A percentile compares a stretch with the other conserved stretches of the same genome.
phyloP scores from a whole-genome alignment of 345 rosid genomes.

The Linum tenue region DNA sequence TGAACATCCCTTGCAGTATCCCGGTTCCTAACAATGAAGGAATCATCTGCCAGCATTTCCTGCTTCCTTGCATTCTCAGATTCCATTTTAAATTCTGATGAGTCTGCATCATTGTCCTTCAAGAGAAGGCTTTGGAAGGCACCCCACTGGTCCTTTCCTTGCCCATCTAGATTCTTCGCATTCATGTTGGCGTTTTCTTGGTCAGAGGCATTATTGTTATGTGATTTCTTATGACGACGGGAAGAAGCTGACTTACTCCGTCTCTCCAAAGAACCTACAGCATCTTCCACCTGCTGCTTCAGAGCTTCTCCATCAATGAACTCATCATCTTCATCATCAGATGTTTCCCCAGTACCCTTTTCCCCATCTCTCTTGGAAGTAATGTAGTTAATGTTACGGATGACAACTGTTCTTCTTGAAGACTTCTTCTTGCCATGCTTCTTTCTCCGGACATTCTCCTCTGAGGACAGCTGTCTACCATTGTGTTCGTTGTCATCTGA shows the following conservation, averaged over 20 bases:
- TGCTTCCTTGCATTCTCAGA: slow-evolving; percentile 38
- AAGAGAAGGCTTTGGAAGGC: slow-evolving; percentile 79
- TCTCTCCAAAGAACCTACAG: slow-evolving; percentile 66
- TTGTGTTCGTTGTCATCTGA: slow-evolving; percentile 25
- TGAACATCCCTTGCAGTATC: slow-evolving; percentile 30
- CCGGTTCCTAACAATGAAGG: slow-evolving; percentile 38
- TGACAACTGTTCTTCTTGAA: slow-evolving; percentile 70
- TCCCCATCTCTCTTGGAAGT: slow-evolving; percentile 72
- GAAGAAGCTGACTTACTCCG: slow-evolving; percentile 43
- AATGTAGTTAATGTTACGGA: slow-evolving; percentile 90
- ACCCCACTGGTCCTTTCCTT: slow-evolving; percentile 59
- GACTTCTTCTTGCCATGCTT: slow-evolving; percentile 52
- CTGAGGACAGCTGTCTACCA: slow-evolving; percentile 19
- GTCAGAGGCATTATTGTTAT: slow-evolving; percentile 23
- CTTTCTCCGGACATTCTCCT: slow-evolving; percentile 29
- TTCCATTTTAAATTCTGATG: slow-evolving; percentile 30
- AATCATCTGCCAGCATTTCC: slow-evolving; percentile 41
- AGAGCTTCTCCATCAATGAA: slow-evolving; percentile 56
- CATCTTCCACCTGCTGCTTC: slow-evolving; percentile 78
- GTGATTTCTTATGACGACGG: slow-evolving; percentile 40
- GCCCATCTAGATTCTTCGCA: slow-evolving; percentile 27
- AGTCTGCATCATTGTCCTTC: slow-evolving; percentile 42
- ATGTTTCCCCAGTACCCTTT: slow-evolving; percentile 45
- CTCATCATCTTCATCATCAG: slow-evolving; percentile 41
- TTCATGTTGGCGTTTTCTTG: slow-evolving; percentile 14